Conservation (phyloP, 2,329 filamentous ascomycete species). For the Waltergamsia citrina region DNA sequence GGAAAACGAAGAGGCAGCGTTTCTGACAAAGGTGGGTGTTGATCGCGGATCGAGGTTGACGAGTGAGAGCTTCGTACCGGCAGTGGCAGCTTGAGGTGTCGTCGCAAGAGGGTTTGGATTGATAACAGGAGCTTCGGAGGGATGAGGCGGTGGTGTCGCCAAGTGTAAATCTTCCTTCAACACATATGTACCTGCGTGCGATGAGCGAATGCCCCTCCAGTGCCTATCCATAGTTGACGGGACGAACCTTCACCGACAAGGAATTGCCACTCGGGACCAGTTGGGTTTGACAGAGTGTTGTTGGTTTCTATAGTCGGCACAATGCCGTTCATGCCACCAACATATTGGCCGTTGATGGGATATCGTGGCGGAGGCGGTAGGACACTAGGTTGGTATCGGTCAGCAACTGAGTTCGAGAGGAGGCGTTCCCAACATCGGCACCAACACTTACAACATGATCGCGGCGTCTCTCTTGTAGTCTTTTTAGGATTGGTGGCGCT, state of each 20-base stretch:
- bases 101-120: slow-evolving; percentile 91
- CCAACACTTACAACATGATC: slow-evolving; percentile 16
- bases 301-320: slow-evolving; percentile 85
- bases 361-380: slow-evolving; percentile 82
- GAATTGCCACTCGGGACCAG: slow-evolving; percentile 77
- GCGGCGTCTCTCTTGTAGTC: too few relatives aligned
- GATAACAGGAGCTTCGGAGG: slow-evolving; percentile 77
- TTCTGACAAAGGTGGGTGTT: too few relatives aligned
- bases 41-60: slow-evolving; percentile 59
- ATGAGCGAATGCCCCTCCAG: too few relatives aligned
- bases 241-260: slow-evolving; percentile 78
- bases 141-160: slow-evolving; percentile 89
- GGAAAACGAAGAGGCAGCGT: slow-evolving; percentile 16
- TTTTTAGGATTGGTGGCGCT: too few relatives aligned
- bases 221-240: background rate
- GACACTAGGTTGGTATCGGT: slow-evolving; percentile 43
- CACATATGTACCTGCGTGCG: slow-evolving; percentile 65
- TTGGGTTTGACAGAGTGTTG: slow-evolving; percentile 74
- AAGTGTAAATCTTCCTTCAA: slow-evolving; percentile 87
- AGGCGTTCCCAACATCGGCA: background rate
- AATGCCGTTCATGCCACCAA: slow-evolving; percentile 56
- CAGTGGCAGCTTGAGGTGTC: slow-evolving; percentile 70
- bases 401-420: slow-evolving; percentile 1
- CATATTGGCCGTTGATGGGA: slow-evolving; percentile 62
- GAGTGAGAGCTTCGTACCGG: slow-evolving; percentile 77